Conservation (phyloP, 2,329 filamentous ascomycete species). For the Piedraia hortae region DNA sequence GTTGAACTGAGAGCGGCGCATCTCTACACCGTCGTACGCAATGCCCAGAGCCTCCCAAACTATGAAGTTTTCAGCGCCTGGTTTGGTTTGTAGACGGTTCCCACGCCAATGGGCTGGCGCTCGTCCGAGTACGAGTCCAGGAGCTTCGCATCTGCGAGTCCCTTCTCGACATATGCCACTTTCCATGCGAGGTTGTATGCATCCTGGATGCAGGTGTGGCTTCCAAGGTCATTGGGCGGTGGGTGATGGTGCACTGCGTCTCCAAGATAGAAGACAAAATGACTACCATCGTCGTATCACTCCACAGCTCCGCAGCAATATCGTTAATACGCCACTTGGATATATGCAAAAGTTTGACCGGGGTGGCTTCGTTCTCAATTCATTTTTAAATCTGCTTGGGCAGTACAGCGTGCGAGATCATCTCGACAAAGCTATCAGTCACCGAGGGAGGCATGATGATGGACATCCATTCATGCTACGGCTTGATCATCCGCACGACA, state of each 20-base stretch:
- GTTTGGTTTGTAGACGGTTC: constrained; percentile 28
- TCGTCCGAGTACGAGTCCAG: constrained; percentile 11
- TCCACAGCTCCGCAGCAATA: constrained; percentile 23
- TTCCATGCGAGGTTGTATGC: constrained; percentile 16
- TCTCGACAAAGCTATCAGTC: constrained; percentile 12
- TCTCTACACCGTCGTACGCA: constrained; percentile 5
- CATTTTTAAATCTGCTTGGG: constrained; percentile 19
- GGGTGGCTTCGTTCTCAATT: constrained; percentile 27
- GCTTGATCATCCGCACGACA: constrained; percentile 31
- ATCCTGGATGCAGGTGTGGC: constrained; percentile 24
- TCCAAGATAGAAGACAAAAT: constrained; percentile 25
- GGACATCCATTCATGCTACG: constrained; percentile 31
- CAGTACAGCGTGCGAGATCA: constrained; percentile 22
- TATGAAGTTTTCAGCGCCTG: constrained; percentile 23
- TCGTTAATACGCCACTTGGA: constrained; percentile 35
- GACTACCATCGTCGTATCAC: constrained; percentile 20
- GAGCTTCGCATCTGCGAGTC: constrained; percentile 7
- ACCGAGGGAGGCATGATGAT: constrained; percentile 19
- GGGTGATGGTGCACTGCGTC: constrained; percentile 32
- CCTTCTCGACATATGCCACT: constrained; percentile 10
- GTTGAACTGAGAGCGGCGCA: constrained; percentile 8
- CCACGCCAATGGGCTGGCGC: constrained; percentile 18
- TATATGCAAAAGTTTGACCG: constrained; percentile 24
- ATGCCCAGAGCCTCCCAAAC: constrained; percentile 11
- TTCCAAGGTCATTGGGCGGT: constrained; percentile 28